Evolutionary conservation across 176 grass and related monocot species (phyloP).

Genomic region (Triticum dicoccoides): DNA sequence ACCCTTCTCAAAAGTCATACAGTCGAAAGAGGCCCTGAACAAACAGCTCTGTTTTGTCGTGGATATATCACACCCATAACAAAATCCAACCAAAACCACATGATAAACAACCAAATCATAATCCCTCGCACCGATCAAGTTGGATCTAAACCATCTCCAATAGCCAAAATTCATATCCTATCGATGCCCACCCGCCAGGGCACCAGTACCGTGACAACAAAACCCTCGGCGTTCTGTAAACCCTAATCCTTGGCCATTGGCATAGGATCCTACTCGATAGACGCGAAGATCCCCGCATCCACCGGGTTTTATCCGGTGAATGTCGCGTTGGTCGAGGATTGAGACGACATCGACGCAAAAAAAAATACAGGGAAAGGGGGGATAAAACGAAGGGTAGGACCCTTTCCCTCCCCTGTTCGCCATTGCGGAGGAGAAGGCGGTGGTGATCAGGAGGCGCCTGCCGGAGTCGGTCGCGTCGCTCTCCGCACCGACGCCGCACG

Average conservation of each 20-base stretch:
- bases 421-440: not conserved
- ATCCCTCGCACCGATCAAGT: not conserved
- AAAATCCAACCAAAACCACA: not conserved
- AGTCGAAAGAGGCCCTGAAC: not conserved
- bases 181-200: not conserved
- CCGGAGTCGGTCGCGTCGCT: not conserved
- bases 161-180: not conserved
- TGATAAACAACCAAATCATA: not conserved
- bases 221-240: conserved; percentile 8
- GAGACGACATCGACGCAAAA: not conserved
- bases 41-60: not conserved
- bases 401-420: not conserved
- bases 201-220: not conserved
- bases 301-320: not conserved
- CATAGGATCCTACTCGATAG: not conserved
- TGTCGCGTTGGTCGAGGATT: not conserved
- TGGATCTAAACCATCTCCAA: not conserved
- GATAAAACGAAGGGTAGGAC: not conserved
- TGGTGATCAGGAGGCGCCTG: not conserved
- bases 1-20: not conserved
- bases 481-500: no score
- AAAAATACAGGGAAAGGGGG: not conserved
- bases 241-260: not conserved
- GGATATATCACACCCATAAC: not conserved
- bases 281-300: not conserved